These are phyloP conservation scores for Dispira simplex DNA, from an alignment of 192 early-diverging fungal genomes.

Conservation along the genomic window DNA sequence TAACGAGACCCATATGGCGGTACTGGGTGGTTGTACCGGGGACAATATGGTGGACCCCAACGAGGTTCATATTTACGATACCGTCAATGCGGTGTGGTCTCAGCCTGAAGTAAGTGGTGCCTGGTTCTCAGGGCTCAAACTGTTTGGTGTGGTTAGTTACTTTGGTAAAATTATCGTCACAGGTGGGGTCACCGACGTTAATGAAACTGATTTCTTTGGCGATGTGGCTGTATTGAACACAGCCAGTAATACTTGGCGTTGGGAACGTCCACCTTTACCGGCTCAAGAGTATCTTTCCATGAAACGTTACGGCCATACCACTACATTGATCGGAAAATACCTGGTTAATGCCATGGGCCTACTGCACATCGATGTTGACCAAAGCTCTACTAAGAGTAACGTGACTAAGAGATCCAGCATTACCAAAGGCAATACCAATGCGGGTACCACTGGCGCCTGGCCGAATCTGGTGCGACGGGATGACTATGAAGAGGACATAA, in stretches of 20 bases:
- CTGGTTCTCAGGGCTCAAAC: conserved; percentile 11
- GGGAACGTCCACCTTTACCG: conserved; percentile 13
- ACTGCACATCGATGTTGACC: background rate
- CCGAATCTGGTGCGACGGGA: background rate
- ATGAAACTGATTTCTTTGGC: conserved; percentile 17
- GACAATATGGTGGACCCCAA: conserved; percentile 16
- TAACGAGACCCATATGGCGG: conserved; percentile 20
- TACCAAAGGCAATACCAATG: background rate
- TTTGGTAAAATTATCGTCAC: conserved; percentile 24
- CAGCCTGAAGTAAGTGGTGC: conserved; percentile 16
- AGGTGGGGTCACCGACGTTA: conserved; percentile 20
- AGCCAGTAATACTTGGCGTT: conserved; percentile 18
- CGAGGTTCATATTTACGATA: conserved; percentile 19
- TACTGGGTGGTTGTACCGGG: conserved; percentile 22
- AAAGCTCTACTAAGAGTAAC: background rate
- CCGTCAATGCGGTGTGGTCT: conserved; percentile 17
- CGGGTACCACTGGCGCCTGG: background rate
- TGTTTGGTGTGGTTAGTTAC: conserved; percentile 14
- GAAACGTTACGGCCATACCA: conserved; percentile 8
- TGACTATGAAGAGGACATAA: background rate
- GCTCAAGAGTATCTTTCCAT: background rate
- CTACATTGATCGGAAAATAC: conserved; percentile 7
- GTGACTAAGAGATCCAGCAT: background rate
- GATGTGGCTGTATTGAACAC: conserved; percentile 30
- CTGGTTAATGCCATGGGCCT: conserved; percentile 1